phyloP scores from a whole-genome alignment of 2,329 filamentous ascomycete genomes.

The Akanthomyces muscarius region DNA sequence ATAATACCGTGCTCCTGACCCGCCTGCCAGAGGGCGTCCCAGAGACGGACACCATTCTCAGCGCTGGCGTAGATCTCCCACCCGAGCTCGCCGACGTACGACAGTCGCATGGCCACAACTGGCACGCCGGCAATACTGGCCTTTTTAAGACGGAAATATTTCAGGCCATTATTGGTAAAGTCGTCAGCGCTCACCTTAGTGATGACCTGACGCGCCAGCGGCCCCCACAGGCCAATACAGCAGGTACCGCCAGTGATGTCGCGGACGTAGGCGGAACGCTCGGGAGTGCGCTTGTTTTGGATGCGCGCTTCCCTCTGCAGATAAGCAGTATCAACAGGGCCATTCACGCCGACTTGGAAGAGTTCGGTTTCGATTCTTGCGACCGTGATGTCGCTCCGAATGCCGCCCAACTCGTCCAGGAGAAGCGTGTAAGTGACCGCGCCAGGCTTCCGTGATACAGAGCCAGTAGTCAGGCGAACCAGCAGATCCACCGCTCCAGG shows the following conservation, averaged over 20 bases:
- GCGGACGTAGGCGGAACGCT: conserved; percentile 46
- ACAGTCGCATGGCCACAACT: conserved; percentile 51
- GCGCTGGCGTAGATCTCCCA: conserved; percentile 61
- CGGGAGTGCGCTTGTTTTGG: conserved; percentile 39
- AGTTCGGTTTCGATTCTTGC: conserved; percentile 45
- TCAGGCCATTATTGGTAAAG: conserved; percentile 42
- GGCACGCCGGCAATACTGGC: conserved; percentile 52
- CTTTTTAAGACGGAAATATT: conserved; percentile 47
- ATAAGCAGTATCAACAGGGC: conserved; percentile 51
- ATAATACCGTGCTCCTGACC: conserved; percentile 53
- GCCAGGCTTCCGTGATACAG: conserved; percentile 45
- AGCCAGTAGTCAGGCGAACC: conserved; percentile 48
- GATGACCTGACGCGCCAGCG: conserved; percentile 50
- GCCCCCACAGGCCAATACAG: conserved; percentile 60
- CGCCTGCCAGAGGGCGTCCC: conserved; percentile 54
- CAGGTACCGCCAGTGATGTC: conserved; percentile 59
- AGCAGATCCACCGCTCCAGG: conserved; percentile 53
- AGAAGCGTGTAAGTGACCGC: conserved; percentile 54
- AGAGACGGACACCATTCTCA: conserved; percentile 54
- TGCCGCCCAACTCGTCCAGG: conserved; percentile 48
- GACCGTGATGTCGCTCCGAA: conserved; percentile 55
- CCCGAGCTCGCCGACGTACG: conserved; percentile 57
- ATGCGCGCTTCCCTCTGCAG: conserved; percentile 48
- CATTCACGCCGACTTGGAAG: conserved; percentile 56
- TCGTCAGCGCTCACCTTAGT: conserved; percentile 41